Evolutionary conservation across 208 protist genomes (phyloP).

Genomic region (Trypanosoma mega): DNA sequence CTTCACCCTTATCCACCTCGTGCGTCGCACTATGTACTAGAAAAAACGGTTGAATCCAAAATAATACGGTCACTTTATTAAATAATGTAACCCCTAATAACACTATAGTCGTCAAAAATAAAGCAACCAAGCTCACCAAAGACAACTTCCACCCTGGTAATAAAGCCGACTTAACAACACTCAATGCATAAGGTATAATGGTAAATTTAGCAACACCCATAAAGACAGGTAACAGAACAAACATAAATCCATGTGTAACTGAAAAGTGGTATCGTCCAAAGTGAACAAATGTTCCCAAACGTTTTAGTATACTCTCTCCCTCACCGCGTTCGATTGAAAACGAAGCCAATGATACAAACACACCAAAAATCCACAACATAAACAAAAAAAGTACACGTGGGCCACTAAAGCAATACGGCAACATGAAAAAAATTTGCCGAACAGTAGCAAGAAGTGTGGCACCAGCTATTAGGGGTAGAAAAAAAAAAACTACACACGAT

Average conservation of each 20-base stretch:
- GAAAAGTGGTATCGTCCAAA: conserved; percentile 22
- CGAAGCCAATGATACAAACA: not conserved
- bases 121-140: not conserved
- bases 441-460: not conserved
- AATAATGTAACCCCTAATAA: no score
- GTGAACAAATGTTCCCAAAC: conserved; percentile 7
- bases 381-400: not conserved
- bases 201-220: conserved; percentile 5
- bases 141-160: not conserved
- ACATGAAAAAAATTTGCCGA: conserved; percentile 1
- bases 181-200: conserved; percentile 20
- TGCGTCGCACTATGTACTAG: no score
- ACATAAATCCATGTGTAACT: not conserved
- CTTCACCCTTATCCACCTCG: no score
- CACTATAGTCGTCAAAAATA: no score
- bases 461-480: conserved; percentile 21
- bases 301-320: not conserved
- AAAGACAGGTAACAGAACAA: conserved; percentile 19
- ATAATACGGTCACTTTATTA: no score
- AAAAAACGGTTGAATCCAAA: no score
- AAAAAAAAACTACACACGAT: conserved; percentile 3
- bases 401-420: conserved; percentile 10
- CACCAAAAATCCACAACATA: conserved; percentile 4
- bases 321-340: not conserved
- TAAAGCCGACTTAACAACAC: not conserved